Base-by-base conservation (phyloP, 1,139 yeast species). In the Blastobotrys malaysiensis region DNA sequence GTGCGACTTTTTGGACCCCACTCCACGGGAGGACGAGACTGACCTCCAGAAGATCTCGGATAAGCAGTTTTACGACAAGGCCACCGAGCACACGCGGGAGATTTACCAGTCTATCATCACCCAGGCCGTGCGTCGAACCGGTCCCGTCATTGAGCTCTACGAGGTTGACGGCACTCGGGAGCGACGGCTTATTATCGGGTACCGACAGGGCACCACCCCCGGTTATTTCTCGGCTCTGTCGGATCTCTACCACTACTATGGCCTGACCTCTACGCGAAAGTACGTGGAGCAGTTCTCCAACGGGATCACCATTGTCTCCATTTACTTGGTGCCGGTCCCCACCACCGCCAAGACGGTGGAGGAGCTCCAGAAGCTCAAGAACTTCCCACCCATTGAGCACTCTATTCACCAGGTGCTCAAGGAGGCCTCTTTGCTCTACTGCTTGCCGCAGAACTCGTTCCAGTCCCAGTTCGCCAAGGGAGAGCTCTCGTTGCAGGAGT, bases 211-310 rank as follows among this genome's bases (percentile, higher is more conserved):
- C 60, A 79, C 96, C 27, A 84, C 97, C 14, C 87, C 93, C 52
- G 85, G 93, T 60, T 93, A 88, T 75, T 89, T 85, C 71, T 84
- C 95, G 46, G 96, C 98, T 18, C 79, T 93, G 62, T 81, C 91
- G 52, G 89, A 91, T 63, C 78, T 93, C 69, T 93, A 93, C 64
- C 88, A 86, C 69, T 93, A 90, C 76, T 93, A 93, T 73, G 88
- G 90, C 60, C 79, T 93, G 65, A 81, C 83, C 54, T 84, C 93
- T 54, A 84, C 95, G 46, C 82, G 97, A 71, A 90, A 90, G 73
- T 93, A 90, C 69, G 93, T 93, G 57, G 99, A 93, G 72, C 95
- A 91, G 69, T 93, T 93, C 70, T 79, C 93, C 60, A 89, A 91
- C 69, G 97, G 96, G 53, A 81, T 86, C 56, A 86, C 96, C 39